These are phyloP conservation scores for Termitomyces sp. DNA, from an alignment of 768 basidiomycete genomes.

Conservation along the genomic window DNA sequence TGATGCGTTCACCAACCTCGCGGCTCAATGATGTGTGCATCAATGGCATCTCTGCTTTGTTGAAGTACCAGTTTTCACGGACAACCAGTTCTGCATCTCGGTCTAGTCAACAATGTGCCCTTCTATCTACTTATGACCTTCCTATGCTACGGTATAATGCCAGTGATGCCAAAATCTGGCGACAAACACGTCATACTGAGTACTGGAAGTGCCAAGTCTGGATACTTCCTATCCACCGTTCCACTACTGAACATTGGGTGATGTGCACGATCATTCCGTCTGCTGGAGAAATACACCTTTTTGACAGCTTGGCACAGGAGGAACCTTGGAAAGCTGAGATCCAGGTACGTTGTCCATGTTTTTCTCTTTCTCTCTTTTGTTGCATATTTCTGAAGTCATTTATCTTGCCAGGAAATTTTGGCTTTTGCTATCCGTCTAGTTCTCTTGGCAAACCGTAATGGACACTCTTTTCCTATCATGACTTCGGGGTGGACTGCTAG, in stretches of 20 bases:
- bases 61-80: too few species aligned
- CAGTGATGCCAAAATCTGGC: not conserved
- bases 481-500: not conserved
- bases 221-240: slow-evolving; percentile 33
- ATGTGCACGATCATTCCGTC: slow-evolving; percentile 19
- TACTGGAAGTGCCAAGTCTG: slow-evolving; percentile 29
- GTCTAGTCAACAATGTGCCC: too few species aligned
- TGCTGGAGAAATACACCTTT: slow-evolving; percentile 18
- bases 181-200: not conserved
- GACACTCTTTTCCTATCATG: not conserved
- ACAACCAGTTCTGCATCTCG: too few species aligned
- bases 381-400: too few species aligned
- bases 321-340: slow-evolving; percentile 7
- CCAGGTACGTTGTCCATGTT: not conserved
- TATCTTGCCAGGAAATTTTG: not conserved
- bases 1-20: too few species aligned
- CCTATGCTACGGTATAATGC: slow-evolving; percentile 10
- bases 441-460: not conserved
- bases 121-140: too few species aligned
- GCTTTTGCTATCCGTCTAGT: not conserved
- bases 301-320: slow-evolving; percentile 25
- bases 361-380: too few species aligned
- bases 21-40: too few species aligned
- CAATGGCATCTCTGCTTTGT: too few species aligned
- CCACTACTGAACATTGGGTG: slow-evolving; percentile 25